A percentile compares a stretch with the other conserved stretches of the same genome.
These are phyloP conservation scores for Bombardia bombarda DNA, from an alignment of 495 filamentous ascomycete species.

Conservation along the genomic window DNA sequence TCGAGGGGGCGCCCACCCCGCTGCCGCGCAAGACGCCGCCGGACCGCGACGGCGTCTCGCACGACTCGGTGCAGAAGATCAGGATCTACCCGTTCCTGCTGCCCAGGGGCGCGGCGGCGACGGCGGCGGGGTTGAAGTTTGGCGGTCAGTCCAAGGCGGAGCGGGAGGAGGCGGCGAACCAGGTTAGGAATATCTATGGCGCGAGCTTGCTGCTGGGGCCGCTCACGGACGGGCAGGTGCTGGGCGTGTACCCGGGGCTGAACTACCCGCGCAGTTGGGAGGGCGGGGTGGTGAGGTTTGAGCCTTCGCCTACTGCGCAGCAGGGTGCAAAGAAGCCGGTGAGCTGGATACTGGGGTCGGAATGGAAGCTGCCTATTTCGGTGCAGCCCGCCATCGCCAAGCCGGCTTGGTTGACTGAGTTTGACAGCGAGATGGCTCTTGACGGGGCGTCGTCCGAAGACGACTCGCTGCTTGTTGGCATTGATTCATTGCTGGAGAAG, in stretches of 20 bases:
- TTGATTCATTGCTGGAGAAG: slow-evolving; percentile 67
- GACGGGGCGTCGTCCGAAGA: too few species aligned
- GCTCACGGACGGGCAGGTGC: slow-evolving; percentile 77
- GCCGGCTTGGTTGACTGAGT: slow-evolving; percentile 43
- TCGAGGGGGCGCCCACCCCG: slow-evolving; percentile 53
- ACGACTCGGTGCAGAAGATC: slow-evolving; percentile 39
- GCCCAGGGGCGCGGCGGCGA: slow-evolving; percentile 39
- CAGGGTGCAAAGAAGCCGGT: slow-evolving; percentile 44
- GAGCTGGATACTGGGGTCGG: slow-evolving; percentile 70
- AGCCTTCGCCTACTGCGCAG: slow-evolving; percentile 43
- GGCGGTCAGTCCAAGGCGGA: slow-evolving; percentile 78
- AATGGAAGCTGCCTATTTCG: slow-evolving; percentile 62
- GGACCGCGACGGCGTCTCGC: slow-evolving; percentile 19
- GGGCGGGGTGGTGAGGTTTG: slow-evolving; percentile 73
- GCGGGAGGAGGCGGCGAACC: slow-evolving; percentile 55
- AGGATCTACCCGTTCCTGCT: slow-evolving; percentile 73
- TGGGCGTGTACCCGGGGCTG: slow-evolving; percentile 40
- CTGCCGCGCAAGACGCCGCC: slow-evolving; percentile 20
- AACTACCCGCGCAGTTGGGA: slow-evolving; percentile 45
- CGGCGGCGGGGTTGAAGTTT: slow-evolving; percentile 66
- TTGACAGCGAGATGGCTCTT: slow-evolving; percentile 41
- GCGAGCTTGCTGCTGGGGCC: slow-evolving; percentile 69
- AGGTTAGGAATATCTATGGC: slow-evolving; percentile 47
- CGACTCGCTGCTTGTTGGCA: slow-evolving; percentile 69
- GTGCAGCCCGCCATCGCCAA: slow-evolving; percentile 61